phyloP scores from a whole-genome alignment of 176 grass and related monocot genomes.

The Dactylis glomerata region DNA sequence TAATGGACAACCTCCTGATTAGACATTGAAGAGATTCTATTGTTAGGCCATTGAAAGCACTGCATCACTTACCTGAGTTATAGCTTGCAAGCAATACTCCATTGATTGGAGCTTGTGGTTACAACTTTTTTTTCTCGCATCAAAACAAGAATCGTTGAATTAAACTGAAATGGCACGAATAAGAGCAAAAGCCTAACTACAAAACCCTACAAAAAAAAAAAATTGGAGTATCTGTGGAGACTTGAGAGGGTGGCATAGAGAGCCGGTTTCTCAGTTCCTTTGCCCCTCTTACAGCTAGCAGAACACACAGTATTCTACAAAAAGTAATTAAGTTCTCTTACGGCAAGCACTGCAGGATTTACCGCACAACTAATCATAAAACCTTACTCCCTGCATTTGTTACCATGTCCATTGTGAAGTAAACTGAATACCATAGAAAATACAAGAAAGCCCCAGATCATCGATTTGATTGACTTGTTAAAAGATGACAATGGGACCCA shows the following conservation, averaged over 20 bases:
- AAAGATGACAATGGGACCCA: neutral
- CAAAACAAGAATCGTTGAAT: neutral
- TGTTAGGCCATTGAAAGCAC: neutral
- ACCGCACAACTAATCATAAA: neutral
- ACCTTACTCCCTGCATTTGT: neutral
- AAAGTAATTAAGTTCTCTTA: neutral
- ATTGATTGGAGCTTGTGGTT: neutral
- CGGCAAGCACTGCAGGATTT: neutral
- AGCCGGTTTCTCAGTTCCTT: neutral
- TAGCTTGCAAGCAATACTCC: conserved; percentile 5
- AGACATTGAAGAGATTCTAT: neutral
- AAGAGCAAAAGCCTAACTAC: neutral
- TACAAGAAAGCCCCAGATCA: neutral
- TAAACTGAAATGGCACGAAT: neutral
- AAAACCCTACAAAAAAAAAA: neutral
- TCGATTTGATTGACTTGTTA: conserved; percentile 1
- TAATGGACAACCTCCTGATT: neutral
- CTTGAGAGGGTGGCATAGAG: neutral
- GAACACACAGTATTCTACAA: neutral
- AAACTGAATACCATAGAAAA: neutral
- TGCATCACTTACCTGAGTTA: neutral
- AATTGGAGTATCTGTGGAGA: neutral
- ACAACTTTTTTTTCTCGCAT: neutral
- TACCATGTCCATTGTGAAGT: neutral
- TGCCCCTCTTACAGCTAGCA: neutral